Evolutionary conservation across 2,329 filamentous ascomycete genomes (phyloP), one percentile per base, ranked within the genome.

Genomic region (Colletotrichum caudatum): DNA sequence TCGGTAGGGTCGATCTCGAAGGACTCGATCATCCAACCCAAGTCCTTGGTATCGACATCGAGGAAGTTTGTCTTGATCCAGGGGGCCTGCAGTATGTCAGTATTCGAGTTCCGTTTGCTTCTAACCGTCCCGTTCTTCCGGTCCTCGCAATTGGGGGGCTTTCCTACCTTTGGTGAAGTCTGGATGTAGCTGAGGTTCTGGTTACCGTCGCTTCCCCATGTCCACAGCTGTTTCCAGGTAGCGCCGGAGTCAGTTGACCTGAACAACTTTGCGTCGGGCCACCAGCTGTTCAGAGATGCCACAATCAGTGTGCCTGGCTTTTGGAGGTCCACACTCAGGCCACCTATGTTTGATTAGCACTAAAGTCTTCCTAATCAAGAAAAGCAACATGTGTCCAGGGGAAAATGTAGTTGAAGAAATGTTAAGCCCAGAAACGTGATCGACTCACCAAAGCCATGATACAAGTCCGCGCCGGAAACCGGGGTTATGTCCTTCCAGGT

Each of bases 1-100:
- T 90, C 87, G 26, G 84, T 82, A 0, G 88, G 88, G 75, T 90
- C 82, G 54, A 90, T 90, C 37, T 86, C 86, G 9, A 90, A 77
- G 0, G 84, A 80, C 74, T 90, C 88, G 8, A 90, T 87, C 88
- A 90, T 90, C 88, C 88, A 90, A 0, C 88, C 88, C 5, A 90
- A 77, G 29, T 82, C 81, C 78, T 88, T 86, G 14, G 80, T 82
- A 63, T 87, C 85, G 5, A 77, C 77, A 1, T 84, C 82, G 18
- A 86, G 77, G 65, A 86, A 86, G 20, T 84, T 81, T n/a, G 84
- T 82, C 74, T 85, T 81, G 68, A 89, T 83, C 87, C 88, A 89
- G 0, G 87, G 87, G 0, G 87, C 87, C 41, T 72, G 35, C 3
- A 1, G 1, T 12, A 1, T 1, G 54, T 69, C 41, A 69, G 50